These are phyloP conservation scores for Apostasia ramifera DNA, from an alignment of 106 monocot species.

Conservation along the genomic window DNA sequence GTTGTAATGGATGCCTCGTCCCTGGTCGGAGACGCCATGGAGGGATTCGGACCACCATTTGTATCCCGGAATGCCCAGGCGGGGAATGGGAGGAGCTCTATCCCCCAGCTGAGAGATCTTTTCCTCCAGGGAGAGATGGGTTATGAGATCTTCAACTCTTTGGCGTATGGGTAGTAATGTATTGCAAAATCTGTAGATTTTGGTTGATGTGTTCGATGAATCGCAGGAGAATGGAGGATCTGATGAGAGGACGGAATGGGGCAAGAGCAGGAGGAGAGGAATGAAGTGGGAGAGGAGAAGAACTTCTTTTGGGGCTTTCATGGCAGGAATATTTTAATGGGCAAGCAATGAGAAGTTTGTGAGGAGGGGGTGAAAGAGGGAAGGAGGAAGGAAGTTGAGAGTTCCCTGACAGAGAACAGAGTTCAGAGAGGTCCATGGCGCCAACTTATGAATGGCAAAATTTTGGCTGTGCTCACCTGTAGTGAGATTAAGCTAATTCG, in stretches of 20 bases:
- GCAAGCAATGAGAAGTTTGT: not conserved
- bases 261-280: conserved; percentile 2
- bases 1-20: conserved; percentile 54
- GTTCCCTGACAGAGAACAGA: not conserved
- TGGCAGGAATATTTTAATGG: not conserved
- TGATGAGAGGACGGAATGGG: not conserved
- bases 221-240: conserved; percentile 71
- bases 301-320: conserved; percentile 10
- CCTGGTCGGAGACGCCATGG: conserved; percentile 65
- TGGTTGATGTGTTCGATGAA: conserved; percentile 15
- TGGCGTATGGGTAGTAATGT: conserved; percentile 20
- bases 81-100: conserved; percentile 48
- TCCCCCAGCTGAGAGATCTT: conserved; percentile 85
- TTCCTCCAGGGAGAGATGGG: conserved; percentile 60
- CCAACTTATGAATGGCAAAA: not conserved
- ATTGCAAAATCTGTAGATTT: conserved; percentile 44
- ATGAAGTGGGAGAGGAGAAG: conserved; percentile 6
- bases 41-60: conserved; percentile 98
- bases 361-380: not conserved
- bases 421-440: not conserved
- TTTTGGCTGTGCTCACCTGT: not conserved
- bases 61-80: conserved; percentile 73
- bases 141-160: conserved; percentile 52
- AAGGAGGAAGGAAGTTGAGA: not conserved
- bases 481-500: not conserved